Percentiles rank a stretch among this genome's conserved stretches.
Evolutionary conservation across 306 rosid species (phyloP).

Genomic region (Amphicarpaea edgeworthii): DNA sequence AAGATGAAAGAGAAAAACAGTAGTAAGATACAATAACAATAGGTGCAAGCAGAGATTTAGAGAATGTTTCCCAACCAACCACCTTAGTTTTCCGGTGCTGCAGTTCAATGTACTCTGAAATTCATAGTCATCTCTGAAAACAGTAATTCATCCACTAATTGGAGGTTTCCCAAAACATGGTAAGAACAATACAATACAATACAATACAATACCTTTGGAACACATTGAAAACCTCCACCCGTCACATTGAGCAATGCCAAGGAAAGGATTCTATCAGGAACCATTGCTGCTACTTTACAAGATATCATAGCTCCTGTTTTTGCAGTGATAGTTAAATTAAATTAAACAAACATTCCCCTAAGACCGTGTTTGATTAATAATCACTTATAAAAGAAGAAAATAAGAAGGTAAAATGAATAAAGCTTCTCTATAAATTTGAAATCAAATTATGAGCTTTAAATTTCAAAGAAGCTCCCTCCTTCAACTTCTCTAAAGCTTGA

Average conservation of each 20-base stretch:
- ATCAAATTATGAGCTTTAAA: neutral
- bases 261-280: slow-evolving; percentile 79
- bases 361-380: neutral
- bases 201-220: slow-evolving; percentile 82
- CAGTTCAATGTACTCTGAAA: slow-evolving; percentile 3
- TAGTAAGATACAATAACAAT: slow-evolving; percentile 9
- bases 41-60: neutral
- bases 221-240: slow-evolving; percentile 90
- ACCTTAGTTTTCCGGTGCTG: neutral
- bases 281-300: slow-evolving; percentile 88
- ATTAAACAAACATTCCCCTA: neutral
- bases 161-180: neutral
- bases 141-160: neutral
- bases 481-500: neutral
- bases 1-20: neutral
- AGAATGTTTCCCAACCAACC: slow-evolving; percentile 29
- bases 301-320: slow-evolving; percentile 92
- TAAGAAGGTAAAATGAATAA: neutral
- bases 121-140: neutral
- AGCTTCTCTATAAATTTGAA: neutral
- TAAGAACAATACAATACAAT: slow-evolving; percentile 60
- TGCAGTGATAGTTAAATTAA: neutral
- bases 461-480: neutral
- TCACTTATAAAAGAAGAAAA: neutral
- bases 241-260: slow-evolving; percentile 94